Base-by-base conservation (phyloP, 805 yeast species). In the Myxozyma monticola region DNA sequence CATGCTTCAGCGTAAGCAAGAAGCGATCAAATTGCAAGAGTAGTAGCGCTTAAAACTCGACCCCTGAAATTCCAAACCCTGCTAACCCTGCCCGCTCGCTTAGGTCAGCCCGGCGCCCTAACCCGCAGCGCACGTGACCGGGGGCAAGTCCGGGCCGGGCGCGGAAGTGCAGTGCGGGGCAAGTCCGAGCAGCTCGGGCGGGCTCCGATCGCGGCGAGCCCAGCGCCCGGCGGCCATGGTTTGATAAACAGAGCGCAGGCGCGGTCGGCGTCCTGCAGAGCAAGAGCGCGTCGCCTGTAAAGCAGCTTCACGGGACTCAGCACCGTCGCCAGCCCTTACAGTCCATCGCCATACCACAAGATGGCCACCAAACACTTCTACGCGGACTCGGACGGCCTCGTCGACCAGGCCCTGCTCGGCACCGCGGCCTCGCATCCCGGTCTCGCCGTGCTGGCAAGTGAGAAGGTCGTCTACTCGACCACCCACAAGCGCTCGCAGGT, bases 371-470 rank as follows among this genome's bases (percentile, higher is more conserved):
- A 75, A 57, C 78, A 75, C 51, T 75, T 74, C 45, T 64, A 73
- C 44, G 74, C 75, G 38, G 62, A 66, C 26, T 60, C 68, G 6
- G 62, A 62, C 26, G 62, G 66, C 21, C 66, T 74, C n/a, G 73
- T 72, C 12, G 62, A 62, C 42, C 49, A 68, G 39, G 73, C 76
- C 25, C 61, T 75, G 30, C 62, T 61, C 35, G 78, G 75, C 0
- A 62, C 72, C 12, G 62, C 69, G 22, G 67, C 67, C n/a, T 71
- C 72, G 50, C 69, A 74, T 54, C 66, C 71, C 15, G 43, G 42
- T n/a, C 56, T 84, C 41, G 70, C 70, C 20, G 66, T 81, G 22
- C 77, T 84, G 38, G 79, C 78, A 17, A 61, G 74, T 2, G 86
- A 83, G 61, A 72, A 76, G 39, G 48, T 49, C 20, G 44, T 47